Base-by-base conservation (phyloP, 1,139 yeast species). In the Geotrichum phurueaensis region DNA sequence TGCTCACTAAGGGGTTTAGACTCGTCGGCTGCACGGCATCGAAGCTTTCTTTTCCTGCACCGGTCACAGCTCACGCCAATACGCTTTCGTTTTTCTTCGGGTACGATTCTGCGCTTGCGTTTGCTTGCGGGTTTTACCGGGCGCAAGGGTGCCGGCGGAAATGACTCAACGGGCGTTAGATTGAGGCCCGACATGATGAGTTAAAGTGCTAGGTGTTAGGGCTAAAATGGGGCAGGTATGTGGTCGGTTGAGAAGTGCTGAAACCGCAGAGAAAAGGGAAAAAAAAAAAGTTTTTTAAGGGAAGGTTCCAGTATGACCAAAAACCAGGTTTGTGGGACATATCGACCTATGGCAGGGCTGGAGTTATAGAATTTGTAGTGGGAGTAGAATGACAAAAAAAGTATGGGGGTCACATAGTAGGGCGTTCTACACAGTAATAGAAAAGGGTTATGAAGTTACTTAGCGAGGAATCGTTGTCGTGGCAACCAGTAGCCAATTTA, bases 31-130 rank as follows among this genome's bases (percentile, higher is more conserved):
- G 57, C 58, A 18, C 60, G 53, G 27, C 63, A 61, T 1, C 60
- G 56, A 13, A 61, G 61, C 36, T 61, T 61, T 33, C 63, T 36
- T 36, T 58, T 56, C 5, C 63, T 57, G 43, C 63, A 61, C 43
- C 63, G 52, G 54, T 61, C 63, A 51, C 63, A 61, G 47, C 63
- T 61, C 9, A 61, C 60, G 23, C 60, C 60, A 39, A 57, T 57
- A n/a, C 63, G 59, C 20, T 61, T 61, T 27, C 63, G 63, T 25
- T 61, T 57, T n/a, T 55, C 54, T 2, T 61, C 63, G n/a, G 63
- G 63, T 6, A 61, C 63, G 7, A 61, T 36, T 15, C 63, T 50
- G 18, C 61, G 58, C 31, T 61, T 61, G 7, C 63, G 56, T 29
- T 61, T 61, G 50, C 43, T 20, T 5, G 49, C 20, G 1, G 56